phyloP scores from a whole-genome alignment of 2,329 filamentous ascomycete genomes.

The Aspergillus fischeri region DNA sequence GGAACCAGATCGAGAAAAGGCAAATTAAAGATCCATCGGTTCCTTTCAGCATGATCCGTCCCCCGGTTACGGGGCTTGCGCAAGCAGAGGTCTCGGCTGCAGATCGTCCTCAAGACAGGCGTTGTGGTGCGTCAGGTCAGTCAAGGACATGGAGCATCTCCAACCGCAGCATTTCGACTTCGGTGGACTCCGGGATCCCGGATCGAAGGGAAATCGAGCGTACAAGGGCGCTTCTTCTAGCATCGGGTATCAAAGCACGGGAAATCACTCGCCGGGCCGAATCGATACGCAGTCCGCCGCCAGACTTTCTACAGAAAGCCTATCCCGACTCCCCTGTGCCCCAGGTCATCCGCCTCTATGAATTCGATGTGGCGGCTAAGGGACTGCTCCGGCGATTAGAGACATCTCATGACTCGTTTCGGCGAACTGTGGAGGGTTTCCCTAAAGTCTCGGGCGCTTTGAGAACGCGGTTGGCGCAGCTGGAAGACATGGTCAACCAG shows the following conservation, averaged over 20 bases:
- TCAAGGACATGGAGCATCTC: constrained; percentile 58
- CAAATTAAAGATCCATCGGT: constrained; percentile 25
- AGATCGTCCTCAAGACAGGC: constrained; percentile 23
- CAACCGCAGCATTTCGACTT: constrained; percentile 41
- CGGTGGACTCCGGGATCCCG: constrained; percentile 38
- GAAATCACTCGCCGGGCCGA: constrained; percentile 68
- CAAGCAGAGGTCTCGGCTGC: constrained; percentile 33
- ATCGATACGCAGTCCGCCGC: constrained; percentile 35
- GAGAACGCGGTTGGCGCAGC: constrained; percentile 38
- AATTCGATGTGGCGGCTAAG: constrained; percentile 52
- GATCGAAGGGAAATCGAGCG: constrained; percentile 73
- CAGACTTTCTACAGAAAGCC: constrained; percentile 32
- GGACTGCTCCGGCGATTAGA: constrained; percentile 49
- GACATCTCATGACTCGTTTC: constrained; percentile 41
- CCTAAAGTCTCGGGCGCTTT: constrained; percentile 44
- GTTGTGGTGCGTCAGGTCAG: constrained; percentile 35
- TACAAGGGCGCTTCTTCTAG: constrained; percentile 70
- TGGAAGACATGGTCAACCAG: constrained; percentile 46
- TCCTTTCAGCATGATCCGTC: constrained; percentile 29
- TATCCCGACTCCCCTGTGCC: constrained; percentile 32
- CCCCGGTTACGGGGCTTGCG: constrained; percentile 46
- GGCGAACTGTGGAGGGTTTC: constrained; percentile 44
- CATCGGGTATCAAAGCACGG: constrained; percentile 83
- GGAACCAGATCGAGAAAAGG: constrained; percentile 19
- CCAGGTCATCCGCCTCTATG: constrained; percentile 45